phyloP scores from a whole-genome alignment of 495 filamentous ascomycete genomes.

The Talaromyces thailandensis region DNA sequence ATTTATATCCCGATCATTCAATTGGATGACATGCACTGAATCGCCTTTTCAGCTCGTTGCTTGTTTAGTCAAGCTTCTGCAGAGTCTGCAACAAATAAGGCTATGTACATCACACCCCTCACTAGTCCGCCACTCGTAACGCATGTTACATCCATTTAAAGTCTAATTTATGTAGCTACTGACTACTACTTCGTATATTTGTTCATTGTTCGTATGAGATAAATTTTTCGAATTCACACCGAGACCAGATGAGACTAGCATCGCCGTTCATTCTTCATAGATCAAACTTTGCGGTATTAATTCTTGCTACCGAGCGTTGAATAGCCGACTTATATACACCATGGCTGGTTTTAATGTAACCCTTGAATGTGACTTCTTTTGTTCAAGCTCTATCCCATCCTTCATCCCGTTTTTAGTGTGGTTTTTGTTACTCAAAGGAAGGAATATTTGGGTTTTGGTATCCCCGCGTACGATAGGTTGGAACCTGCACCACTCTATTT shows the following conservation, averaged over 20 bases:
- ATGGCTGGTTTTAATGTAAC: background rate
- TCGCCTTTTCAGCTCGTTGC: background rate
- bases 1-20: background rate
- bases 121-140: background rate
- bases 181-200: background rate
- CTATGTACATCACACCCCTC: background rate
- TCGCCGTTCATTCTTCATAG: background rate
- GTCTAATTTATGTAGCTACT: background rate
- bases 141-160: background rate
- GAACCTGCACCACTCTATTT: background rate
- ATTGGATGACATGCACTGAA: background rate
- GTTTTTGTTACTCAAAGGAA: background rate
- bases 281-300: background rate
- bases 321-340: background rate
- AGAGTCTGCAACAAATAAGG: background rate
- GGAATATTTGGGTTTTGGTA: background rate
- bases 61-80: background rate
- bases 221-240: background rate
- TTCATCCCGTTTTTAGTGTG: background rate
- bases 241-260: background rate
- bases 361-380: background rate
- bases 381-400: background rate
- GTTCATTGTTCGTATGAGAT: background rate
- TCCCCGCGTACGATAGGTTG: background rate
- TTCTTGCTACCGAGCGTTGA: background rate